Percentiles rank a stretch among this genome's conserved stretches.
phyloP scores from a whole-genome alignment of 2,329 filamentous ascomycete genomes.

The Calonectria hongkongensis region DNA sequence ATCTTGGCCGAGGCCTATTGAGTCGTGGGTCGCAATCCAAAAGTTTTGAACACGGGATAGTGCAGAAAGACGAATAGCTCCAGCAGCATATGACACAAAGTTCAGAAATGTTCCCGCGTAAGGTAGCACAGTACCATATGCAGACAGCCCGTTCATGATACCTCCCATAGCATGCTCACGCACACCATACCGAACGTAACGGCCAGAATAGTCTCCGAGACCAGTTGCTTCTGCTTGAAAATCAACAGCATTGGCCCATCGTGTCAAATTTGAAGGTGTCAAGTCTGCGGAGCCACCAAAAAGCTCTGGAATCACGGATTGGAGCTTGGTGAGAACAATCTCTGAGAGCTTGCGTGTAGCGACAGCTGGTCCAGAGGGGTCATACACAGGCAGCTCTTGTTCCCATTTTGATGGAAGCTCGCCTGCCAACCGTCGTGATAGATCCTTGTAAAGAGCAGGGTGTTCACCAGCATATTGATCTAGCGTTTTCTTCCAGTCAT shows the following conservation, averaged over 20 bases:
- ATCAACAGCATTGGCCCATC: slow-evolving; percentile 97
- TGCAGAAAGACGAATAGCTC: slow-evolving; percentile 94
- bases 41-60: slow-evolving; percentile 93
- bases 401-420: slow-evolving; percentile 97
- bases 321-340: slow-evolving; percentile 91
- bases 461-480: slow-evolving; percentile 88
- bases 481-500: slow-evolving; percentile 96
- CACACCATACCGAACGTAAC: slow-evolving; percentile 94
- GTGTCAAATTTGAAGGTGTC: slow-evolving; percentile 98
- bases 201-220: slow-evolving; percentile 92
- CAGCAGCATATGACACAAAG: slow-evolving; percentile 98
- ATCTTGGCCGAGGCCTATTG: slow-evolving; percentile 98
- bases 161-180: slow-evolving; percentile 94
- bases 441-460: slow-evolving; percentile 86
- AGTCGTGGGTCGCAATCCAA: slow-evolving; percentile 98
- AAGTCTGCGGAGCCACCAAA: slow-evolving; percentile 97
- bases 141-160: slow-evolving; percentile 95
- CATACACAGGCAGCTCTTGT: slow-evolving; percentile 93
- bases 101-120: slow-evolving; percentile 98
- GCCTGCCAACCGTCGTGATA: slow-evolving; percentile 85
- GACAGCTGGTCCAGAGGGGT: slow-evolving; percentile 86
- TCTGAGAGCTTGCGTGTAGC: slow-evolving; percentile 98
- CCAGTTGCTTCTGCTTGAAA: slow-evolving; percentile 93
- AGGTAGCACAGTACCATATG: slow-evolving; percentile 95
- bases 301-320: slow-evolving; percentile 89